A percentile compares a stretch with the other conserved stretches of the same genome.
Conservation (phyloP, 139 green algal species). For the Coelastrella sp. region DNA sequence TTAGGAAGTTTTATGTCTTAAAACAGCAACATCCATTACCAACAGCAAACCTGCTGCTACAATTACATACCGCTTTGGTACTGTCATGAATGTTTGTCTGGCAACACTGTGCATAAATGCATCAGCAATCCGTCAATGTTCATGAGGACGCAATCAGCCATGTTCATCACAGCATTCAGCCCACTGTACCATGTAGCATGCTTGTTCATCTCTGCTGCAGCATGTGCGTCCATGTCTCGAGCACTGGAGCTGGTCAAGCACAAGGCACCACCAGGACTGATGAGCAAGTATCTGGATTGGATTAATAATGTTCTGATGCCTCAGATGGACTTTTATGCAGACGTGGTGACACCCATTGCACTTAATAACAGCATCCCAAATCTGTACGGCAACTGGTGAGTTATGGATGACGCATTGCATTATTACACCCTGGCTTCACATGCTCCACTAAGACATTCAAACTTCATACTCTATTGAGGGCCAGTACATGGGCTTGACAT, state of each 20-base stretch:
- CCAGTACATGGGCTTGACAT: too few relatives aligned
- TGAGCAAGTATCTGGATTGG: background rate
- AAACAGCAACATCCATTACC: too few relatives aligned
- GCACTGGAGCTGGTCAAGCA: background rate
- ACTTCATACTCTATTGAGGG: background rate
- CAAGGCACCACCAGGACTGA: background rate
- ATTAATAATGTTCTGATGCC: slow-evolving; percentile 7
- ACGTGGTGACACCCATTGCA: background rate
- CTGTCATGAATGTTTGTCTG: too few relatives aligned
- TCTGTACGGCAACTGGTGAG: background rate
- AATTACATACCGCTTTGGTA: too few relatives aligned
- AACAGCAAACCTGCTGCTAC: too few relatives aligned
- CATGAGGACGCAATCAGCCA: background rate
- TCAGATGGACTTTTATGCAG: slow-evolving; percentile 21
- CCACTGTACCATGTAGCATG: background rate
- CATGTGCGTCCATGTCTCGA: slow-evolving; percentile 7
- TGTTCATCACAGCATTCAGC: background rate
- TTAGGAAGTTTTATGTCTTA: background rate
- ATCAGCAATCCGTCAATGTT: background rate
- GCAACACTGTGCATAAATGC: background rate
- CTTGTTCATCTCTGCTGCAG: background rate
- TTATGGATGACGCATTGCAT: background rate
- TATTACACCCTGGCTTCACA: background rate
- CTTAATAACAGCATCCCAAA: background rate
- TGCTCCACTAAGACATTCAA: background rate